Evolutionary conservation across 805 yeast genomes (phyloP).

Genomic region (Ogataea populi-albae): DNA sequence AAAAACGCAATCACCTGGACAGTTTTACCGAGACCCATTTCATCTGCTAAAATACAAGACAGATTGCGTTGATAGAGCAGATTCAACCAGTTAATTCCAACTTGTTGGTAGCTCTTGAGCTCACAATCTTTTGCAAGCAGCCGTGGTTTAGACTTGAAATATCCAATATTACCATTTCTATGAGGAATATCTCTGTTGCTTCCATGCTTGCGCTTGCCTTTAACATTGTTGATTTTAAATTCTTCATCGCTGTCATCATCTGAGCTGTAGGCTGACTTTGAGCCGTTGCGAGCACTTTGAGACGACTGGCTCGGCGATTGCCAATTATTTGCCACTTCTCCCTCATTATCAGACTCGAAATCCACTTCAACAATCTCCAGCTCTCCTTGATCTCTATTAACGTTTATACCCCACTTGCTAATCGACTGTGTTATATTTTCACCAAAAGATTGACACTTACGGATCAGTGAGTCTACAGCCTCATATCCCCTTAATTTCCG

Average conservation of each 20-base stretch:
- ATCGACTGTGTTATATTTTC: constrained; percentile 67
- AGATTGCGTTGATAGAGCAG: constrained; percentile 72
- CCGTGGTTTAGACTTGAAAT: constrained; percentile 69
- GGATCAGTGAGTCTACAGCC: constrained; percentile 91
- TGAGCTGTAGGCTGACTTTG: not conserved
- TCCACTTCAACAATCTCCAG: constrained; percentile 58
- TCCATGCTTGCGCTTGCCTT: not conserved
- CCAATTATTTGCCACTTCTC: constrained; percentile 31
- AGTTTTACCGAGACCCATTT: constrained; percentile 98
- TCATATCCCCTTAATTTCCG: constrained; percentile 80
- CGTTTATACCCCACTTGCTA: constrained; percentile 82
- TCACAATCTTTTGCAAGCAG: constrained; percentile 60
- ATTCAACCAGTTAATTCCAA: constrained; percentile 93
- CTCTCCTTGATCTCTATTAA: constrained; percentile 62
- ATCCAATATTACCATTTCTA: constrained; percentile 26
- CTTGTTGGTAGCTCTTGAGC: constrained; percentile 88
- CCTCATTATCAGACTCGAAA: constrained; percentile 43
- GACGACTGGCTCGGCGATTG: too few species aligned
- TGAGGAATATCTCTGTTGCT: too few species aligned
- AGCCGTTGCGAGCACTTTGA: not conserved
- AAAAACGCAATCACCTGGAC: constrained; percentile 93
- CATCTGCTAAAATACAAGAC: constrained; percentile 95
- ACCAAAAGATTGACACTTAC: constrained; percentile 78
- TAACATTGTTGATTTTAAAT: constrained; percentile 6
- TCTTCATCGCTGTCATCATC: constrained; percentile 19